phyloP scores from a whole-genome alignment of 179 eudicot genomes.

The Heliamphora pulchella region DNA sequence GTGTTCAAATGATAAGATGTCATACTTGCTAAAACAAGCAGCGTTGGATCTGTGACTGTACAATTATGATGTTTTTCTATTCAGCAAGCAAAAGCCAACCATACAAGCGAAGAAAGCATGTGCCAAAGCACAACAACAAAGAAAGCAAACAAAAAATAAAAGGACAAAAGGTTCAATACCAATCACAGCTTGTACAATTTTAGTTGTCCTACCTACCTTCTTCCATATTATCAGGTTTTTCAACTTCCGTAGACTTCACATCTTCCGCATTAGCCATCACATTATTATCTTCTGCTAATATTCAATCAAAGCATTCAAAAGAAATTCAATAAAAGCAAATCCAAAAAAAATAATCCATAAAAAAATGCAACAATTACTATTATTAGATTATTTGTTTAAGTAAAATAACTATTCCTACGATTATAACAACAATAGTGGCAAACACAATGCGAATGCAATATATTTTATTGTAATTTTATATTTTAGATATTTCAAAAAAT shows the following conservation, averaged over 20 bases:
- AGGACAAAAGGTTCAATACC: conserved; percentile 2
- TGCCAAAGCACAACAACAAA: background rate
- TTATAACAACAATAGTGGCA: too few species aligned
- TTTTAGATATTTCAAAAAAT: too few species aligned
- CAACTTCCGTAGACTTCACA: conserved; percentile 32
- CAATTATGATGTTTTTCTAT: background rate
- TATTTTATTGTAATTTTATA: too few species aligned
- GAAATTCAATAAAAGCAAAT: background rate
- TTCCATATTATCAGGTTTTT: conserved; percentile 29
- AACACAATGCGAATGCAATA: too few species aligned
- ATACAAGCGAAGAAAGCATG: background rate
- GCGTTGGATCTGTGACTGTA: background rate
- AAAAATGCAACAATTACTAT: background rate
- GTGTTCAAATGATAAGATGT: background rate
- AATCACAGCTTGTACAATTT: background rate
- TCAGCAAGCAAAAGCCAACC: background rate
- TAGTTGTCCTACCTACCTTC: conserved; percentile 32
- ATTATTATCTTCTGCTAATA: conserved; percentile 37
- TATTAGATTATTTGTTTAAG: background rate
- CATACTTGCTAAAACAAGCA: background rate
- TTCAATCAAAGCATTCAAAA: conserved; percentile 8
- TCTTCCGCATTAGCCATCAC: conserved; percentile 26
- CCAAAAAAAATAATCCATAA: background rate
- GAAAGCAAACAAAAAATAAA: background rate
- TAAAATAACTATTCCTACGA: too few species aligned